Conservation (phyloP, 73 alveolate genomes). For the Paraurostyla sp. region DNA sequence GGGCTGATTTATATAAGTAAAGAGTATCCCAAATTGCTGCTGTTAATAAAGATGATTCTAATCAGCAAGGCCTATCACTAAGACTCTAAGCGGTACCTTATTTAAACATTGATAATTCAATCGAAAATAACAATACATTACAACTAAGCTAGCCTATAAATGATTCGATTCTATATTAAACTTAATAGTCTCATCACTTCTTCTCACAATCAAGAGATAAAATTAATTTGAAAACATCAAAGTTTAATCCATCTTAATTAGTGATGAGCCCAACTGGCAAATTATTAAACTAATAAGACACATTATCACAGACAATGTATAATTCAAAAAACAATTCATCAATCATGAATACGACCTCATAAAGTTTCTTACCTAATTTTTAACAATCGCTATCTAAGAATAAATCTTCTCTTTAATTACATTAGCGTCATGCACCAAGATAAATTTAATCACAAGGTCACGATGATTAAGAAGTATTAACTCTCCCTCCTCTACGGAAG, state of each 20-base stretch:
- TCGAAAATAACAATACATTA: neutral
- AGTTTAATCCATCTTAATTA: neutral
- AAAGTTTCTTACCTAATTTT: no score
- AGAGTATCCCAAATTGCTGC: neutral
- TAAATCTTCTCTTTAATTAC: neutral
- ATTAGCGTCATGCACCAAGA: neutral
- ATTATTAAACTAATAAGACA: no score
- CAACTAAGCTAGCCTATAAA: neutral
- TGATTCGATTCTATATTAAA: neutral
- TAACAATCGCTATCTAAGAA: no score
- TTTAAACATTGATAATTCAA: neutral
- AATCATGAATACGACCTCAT: no score
- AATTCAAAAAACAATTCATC: no score
- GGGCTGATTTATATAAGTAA: conserved; percentile 20
- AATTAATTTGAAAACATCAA: neutral
- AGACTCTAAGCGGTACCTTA: neutral
- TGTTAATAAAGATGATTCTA: neutral
- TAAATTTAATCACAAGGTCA: neutral
- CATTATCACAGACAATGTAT: no score
- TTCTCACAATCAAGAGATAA: conserved; percentile 16
- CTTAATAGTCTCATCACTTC: neutral
- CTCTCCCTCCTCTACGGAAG: neutral
- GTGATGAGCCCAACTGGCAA: neutral
- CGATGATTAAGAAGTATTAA: neutral
- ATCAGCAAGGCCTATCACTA: neutral